Evolutionary conservation across 306 rosid genomes (phyloP).

Genomic region (Lathyrus sativus): DNA sequence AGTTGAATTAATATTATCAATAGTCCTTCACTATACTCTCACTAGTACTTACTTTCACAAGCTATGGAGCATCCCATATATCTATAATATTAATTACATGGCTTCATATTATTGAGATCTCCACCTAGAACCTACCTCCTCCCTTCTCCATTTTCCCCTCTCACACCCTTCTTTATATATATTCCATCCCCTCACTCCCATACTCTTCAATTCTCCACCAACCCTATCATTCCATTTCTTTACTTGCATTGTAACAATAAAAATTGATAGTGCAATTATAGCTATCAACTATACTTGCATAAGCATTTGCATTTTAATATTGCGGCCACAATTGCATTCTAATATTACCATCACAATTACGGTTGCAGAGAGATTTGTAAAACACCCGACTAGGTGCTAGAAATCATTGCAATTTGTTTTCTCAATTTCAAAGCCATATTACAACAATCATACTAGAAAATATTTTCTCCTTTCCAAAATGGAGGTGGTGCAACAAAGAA

Average conservation of each 20-base stretch:
- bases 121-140: conserved; percentile 68
- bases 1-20: not conserved
- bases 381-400: not conserved
- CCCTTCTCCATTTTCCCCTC: conserved; percentile 54
- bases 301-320: not conserved
- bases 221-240: conserved; percentile 21
- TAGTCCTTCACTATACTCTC: conserved; percentile 5
- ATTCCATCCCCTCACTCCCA: conserved; percentile 23
- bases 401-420: not conserved
- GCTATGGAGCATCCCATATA: conserved; percentile 14
- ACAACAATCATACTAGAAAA: not conserved
- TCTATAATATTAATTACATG: conserved; percentile 10
- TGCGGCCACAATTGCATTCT: not conserved
- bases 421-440: too few species aligned
- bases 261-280: too few species aligned
- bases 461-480: conserved; percentile 12
- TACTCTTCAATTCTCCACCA: conserved; percentile 41
- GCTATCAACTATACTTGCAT: too few species aligned
- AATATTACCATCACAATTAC: not conserved
- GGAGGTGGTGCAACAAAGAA: conserved; percentile 43
- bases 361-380: not conserved
- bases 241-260: too few species aligned
- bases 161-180: conserved; percentile 33
- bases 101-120: conserved; percentile 53
- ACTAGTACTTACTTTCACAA: not conserved